phyloP scores from a whole-genome alignment of 2,329 filamentous ascomycete species.

The Arthroderma sp. region DNA sequence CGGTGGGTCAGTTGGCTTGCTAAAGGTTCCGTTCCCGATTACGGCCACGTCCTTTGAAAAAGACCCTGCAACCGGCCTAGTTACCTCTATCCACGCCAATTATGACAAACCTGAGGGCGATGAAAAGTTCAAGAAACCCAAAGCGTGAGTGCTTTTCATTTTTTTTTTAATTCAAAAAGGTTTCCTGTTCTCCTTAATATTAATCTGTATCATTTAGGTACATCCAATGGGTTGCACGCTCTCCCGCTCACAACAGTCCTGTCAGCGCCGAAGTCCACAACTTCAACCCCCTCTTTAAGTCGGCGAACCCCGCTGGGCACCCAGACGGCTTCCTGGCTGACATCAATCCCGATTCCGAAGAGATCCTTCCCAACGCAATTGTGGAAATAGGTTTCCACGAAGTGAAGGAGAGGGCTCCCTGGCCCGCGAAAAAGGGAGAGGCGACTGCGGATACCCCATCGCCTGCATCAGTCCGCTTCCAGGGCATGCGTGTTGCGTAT shows the following conservation, averaged over 20 bases:
- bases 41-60: constrained; percentile 57
- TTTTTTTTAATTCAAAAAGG: not conserved
- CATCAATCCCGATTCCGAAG: constrained; percentile 71
- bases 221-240: constrained; percentile 37
- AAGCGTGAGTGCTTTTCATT: constrained; percentile 44
- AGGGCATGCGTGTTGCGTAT: constrained; percentile 79
- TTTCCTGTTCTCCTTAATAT: not conserved
- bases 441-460: constrained; percentile 30
- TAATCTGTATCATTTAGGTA: constrained; percentile 27
- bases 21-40: constrained; percentile 59
- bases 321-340: constrained; percentile 73
- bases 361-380: constrained; percentile 64
- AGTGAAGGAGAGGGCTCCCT: constrained; percentile 59
- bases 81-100: constrained; percentile 54
- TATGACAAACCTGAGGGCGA: constrained; percentile 56
- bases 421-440: constrained; percentile 45
- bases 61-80: constrained; percentile 50
- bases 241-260: constrained; percentile 42
- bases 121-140: constrained; percentile 51
- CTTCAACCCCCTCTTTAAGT: constrained; percentile 75
- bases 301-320: constrained; percentile 64
- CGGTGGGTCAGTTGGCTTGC: constrained; percentile 59
- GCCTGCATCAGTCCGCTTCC: constrained; percentile 71
- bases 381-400: constrained; percentile 77
- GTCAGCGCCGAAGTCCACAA: constrained; percentile 61